These are phyloP conservation scores for Saccharomycopsis hybrid DNA, from an alignment of 1,139 yeast species.

Conservation along the genomic window DNA sequence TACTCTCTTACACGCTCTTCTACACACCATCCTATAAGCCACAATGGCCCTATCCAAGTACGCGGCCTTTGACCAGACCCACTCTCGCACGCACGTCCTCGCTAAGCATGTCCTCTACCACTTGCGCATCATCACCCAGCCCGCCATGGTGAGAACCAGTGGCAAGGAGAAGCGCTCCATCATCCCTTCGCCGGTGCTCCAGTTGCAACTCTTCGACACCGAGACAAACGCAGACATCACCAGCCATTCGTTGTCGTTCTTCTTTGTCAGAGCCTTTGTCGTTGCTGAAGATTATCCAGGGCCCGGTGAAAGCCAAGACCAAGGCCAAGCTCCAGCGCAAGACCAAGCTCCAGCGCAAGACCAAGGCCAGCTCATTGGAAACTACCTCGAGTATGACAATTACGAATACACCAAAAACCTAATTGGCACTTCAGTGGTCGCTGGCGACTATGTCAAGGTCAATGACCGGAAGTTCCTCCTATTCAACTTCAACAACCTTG, in stretches of 20 bases:
- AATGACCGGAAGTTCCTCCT: conserved; percentile 2
- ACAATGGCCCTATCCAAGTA: background rate
- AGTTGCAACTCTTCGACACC: conserved; percentile 10
- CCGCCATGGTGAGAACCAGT: conserved; percentile 11
- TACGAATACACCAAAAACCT: conserved; percentile 1
- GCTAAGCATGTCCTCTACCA: conserved; percentile 7
- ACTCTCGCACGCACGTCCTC: too few relatives aligned
- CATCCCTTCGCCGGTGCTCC: conserved; percentile 17
- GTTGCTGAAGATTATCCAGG: background rate
- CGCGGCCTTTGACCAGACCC: too few relatives aligned
- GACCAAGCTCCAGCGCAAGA: too few relatives aligned
- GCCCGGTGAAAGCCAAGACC: background rate
- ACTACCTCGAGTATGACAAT: background rate
- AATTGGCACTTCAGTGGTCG: conserved; percentile 14
- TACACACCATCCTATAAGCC: too few relatives aligned
- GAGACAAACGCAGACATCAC: conserved; percentile 12
- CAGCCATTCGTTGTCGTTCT: conserved; percentile 6
- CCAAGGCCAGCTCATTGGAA: background rate
- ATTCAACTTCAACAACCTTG: conserved; percentile 15
- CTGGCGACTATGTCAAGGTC: conserved; percentile 11
- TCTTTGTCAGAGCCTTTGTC: conserved; percentile 11
- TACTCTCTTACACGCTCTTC: too few relatives aligned
- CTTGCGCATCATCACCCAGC: conserved; percentile 12
- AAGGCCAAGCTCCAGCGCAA: too few relatives aligned
- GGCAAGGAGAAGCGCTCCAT: conserved; percentile 17